These are phyloP conservation scores for Wallemia hederae DNA, from an alignment of 1,284 basidiomycete genomes.

Conservation along the genomic window DNA sequence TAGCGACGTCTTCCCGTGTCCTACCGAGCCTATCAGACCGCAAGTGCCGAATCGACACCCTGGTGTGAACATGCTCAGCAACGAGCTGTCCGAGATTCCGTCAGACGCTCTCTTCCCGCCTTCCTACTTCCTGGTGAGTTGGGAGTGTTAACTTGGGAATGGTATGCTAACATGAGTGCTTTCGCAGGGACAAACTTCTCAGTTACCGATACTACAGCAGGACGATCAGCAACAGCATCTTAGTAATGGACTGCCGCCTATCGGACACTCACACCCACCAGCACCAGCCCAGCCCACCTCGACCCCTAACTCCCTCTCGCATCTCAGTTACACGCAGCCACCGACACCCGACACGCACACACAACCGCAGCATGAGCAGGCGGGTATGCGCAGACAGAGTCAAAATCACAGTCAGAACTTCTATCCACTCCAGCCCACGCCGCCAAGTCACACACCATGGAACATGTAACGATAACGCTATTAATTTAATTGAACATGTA, in stretches of 20 bases:
- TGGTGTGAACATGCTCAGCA: not conserved
- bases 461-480: not conserved
- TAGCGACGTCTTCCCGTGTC: not conserved
- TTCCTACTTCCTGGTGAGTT: not conserved
- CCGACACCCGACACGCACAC: too few species aligned
- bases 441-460: not conserved
- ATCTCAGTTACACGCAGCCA: too few species aligned
- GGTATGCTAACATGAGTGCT: too few species aligned
- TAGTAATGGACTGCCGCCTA: too few species aligned
- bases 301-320: too few species aligned
- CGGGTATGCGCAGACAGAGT: not conserved
- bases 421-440: not conserved
- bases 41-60: not conserved
- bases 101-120: not conserved
- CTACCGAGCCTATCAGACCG: not conserved
- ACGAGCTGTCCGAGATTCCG: not conserved
- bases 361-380: too few species aligned
- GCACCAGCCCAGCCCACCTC: too few species aligned
- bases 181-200: too few species aligned
- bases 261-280: too few species aligned
- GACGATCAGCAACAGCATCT: too few species aligned
- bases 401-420: not conserved
- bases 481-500: too few species aligned
- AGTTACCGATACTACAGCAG: too few species aligned
- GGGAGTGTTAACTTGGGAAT: not conserved